Evolutionary conservation across 2,329 filamentous ascomycete genomes (phyloP), one percentile per base, ranked within the genome.

Genomic region (Colletotrichum melonis): DNA sequence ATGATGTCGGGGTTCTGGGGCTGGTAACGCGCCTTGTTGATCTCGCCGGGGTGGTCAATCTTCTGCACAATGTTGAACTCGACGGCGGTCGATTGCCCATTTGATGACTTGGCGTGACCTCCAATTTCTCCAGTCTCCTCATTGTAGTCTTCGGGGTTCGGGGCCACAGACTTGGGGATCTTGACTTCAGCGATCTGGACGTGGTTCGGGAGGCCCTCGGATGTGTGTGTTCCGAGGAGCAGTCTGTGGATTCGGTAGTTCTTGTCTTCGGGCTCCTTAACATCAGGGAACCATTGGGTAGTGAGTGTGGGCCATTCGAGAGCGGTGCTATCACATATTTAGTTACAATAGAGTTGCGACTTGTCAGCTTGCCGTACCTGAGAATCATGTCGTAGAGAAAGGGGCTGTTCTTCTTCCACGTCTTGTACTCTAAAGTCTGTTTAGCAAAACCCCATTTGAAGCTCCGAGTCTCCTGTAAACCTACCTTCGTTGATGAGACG

Each of bases 361-460:
- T 3, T 67, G 76, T 4, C 11, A 58, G 30, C 24, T 19, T 9
- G 30, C n/a, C 38, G 76, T 83, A 92, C 92, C 92, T 95, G 76
- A 98, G 89, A 76, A 99, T 97, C 91, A 98, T 94, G 82, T 99
- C 97, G 83, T 99, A 99, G 78, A 99, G 93, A 81, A 98, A 98
- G 4, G 97, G 95, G 76, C 94, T 95, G 85, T 99, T 99, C 88
- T 99, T 99, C 89, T 99, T 99, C 97, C 97, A 99, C 77, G 96
- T 98, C 84, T 99, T 99, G 90, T 99, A 99, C 83, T 99, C 97
- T 95, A 54, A 42, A 67, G 9, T 38, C 12, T 2, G n/a, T 22
- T 65, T 12, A 66, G 70, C 55, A 11, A 42, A 46, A 65, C n/a
- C 12, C 1, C 11, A 8, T 4, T n/a, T 24, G 19, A 16, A 12